Conservation (phyloP, 2,329 filamentous ascomycete species). For the Decorospora gaudefroyi region DNA sequence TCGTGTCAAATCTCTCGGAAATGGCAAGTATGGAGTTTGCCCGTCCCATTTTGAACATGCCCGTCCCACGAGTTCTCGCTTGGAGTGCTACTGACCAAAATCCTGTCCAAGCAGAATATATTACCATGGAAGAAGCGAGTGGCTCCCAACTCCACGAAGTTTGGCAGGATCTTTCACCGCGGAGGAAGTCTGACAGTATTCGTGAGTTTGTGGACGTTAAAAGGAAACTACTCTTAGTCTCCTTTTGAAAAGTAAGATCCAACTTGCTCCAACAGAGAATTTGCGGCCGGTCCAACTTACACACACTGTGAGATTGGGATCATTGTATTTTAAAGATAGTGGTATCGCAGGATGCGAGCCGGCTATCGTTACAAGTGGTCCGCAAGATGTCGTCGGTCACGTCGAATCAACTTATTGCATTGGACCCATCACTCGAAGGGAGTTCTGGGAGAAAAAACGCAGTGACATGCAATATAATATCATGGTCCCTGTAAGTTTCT, state of each 20-base stretch:
- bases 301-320: conserved; percentile 19
- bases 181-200: conserved; percentile 27
- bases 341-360: conserved; percentile 37
- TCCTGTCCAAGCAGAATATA: conserved; percentile 38
- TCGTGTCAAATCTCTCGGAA: conserved; percentile 23
- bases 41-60: conserved; percentile 26
- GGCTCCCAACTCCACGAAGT: conserved; percentile 29
- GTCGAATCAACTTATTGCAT: conserved; percentile 28
- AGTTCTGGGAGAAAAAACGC: conserved; percentile 33
- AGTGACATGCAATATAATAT: conserved; percentile 28
- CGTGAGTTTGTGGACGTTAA: conserved; percentile 38
- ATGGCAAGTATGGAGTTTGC: conserved; percentile 39
- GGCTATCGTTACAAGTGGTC: conserved; percentile 26
- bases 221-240: conserved; percentile 34
- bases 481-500: conserved; percentile 31
- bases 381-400: conserved; percentile 20
- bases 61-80: conserved; percentile 32
- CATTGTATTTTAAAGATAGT: conserved; percentile 31
- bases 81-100: conserved; percentile 33
- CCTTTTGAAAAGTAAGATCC: conserved; percentile 33
- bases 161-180: conserved; percentile 29
- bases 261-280: conserved; percentile 24
- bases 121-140: conserved; percentile 41
- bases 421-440: conserved; percentile 30
- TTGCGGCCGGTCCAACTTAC: conserved; percentile 22